Evolutionary conservation across 2,329 filamentous ascomycete genomes (phyloP), one percentile per base, ranked within the genome.

Genomic region (Seiridium unicorne): DNA sequence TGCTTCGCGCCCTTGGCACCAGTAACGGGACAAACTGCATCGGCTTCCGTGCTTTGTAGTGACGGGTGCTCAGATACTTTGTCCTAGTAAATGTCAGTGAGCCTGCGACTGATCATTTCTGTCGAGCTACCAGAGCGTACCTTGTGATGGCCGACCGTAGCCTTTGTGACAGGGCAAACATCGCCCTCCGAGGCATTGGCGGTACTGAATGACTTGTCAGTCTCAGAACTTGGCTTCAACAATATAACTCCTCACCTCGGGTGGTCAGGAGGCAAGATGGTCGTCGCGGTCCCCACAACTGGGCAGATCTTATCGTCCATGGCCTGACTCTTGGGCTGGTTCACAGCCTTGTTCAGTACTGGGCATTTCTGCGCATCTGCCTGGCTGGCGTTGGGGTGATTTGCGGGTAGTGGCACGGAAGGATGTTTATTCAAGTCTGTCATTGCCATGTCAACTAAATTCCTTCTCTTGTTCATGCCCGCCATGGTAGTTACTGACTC

Each of bases 251-350:
- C 63, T 62, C 70, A 49, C 51, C 57, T 61, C 1, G 76, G 76
- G 61, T 79, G 76, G 61, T 77, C 67, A 8, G 75, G 76, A 3
- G 76, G 76, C 18, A 79, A 73, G 44, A 78, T 71, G 3, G 74
- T 77, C 6, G 76, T 78, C 5, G 74, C 76, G 47, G 76, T 74
- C 1, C 76, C 76, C 31, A 76, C 74, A 51, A 79, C 75, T 59
- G 76, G 76, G 60, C 76, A 79, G 18, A 79, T 70, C 47, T 72
- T 64, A 66, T 78, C 76, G 65, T 79, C 76, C 74, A 79, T 76
- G 61, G 72, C 70, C 62, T 71, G 67, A 62, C 69, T 70, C 73
- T 77, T 72, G 51, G 70, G 62, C 64, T 77, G 73, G 64, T 70
- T 68, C 10, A 68, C 68, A 58, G 75, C 70, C 47, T 76, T 63